Conservation (phyloP, 2,329 filamentous ascomycete species). For the Penicillium sp. region DNA sequence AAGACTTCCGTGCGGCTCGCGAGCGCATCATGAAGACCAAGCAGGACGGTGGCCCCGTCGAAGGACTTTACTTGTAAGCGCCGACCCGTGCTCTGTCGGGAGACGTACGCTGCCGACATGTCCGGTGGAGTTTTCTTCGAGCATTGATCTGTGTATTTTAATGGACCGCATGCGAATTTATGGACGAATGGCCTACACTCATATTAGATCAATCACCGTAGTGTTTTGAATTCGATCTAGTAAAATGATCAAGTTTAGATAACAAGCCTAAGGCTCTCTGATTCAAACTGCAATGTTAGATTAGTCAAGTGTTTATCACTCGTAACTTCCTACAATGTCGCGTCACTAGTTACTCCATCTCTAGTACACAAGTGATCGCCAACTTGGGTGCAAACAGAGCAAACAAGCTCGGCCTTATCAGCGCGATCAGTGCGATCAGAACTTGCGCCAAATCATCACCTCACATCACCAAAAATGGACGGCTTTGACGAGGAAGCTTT, state of each 20-base stretch:
- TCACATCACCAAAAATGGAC: slow-evolving; percentile 34
- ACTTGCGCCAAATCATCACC: slow-evolving; percentile 5
- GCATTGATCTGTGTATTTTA: slow-evolving; percentile 29
- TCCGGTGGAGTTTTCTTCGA: slow-evolving; percentile 5
- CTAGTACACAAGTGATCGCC: not conserved
- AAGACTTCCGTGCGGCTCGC: slow-evolving; percentile 88
- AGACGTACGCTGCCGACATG: not conserved
- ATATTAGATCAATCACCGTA: not conserved
- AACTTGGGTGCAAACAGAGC: slow-evolving; percentile 22
- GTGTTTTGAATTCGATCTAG: not conserved
- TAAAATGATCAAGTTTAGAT: not conserved
- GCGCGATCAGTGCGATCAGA: slow-evolving; percentile 9
- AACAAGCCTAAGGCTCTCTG: not conserved
- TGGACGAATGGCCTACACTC: slow-evolving; percentile 12
- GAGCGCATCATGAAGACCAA: slow-evolving; percentile 98
- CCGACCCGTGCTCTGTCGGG: slow-evolving; percentile 8
- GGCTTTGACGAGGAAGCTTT: slow-evolving; percentile 49
- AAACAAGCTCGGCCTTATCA: slow-evolving; percentile 28
- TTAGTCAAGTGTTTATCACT: not conserved
- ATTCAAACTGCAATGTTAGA: not conserved
- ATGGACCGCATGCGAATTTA: slow-evolving; percentile 15
- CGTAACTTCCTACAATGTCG: not conserved
- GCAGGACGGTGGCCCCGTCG: slow-evolving; percentile 89
- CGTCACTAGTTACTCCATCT: too few relatives aligned
- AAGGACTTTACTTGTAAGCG: slow-evolving; percentile 92